Conservation (phyloP, 2,329 filamentous ascomycete genomes). For the Arthrobotrys entomopaga region DNA sequence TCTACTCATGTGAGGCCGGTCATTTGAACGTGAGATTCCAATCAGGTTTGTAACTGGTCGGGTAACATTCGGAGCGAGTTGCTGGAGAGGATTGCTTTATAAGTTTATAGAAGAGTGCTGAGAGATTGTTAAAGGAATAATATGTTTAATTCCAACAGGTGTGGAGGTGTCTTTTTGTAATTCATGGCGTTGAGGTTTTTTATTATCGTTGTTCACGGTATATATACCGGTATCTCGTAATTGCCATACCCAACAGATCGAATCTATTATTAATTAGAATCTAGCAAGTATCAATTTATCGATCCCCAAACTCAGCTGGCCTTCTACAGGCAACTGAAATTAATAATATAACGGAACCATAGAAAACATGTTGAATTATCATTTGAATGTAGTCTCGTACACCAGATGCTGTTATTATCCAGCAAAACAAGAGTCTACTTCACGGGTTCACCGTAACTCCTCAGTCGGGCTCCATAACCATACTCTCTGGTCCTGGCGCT, state of each 20-base stretch:
- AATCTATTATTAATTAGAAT: constrained; percentile 40
- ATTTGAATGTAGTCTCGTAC: too few relatives aligned
- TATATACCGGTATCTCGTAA: constrained; percentile 28
- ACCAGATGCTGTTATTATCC: too few relatives aligned
- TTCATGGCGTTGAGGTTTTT: constrained; percentile 21
- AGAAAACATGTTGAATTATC: too few relatives aligned
- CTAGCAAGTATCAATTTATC: too few relatives aligned
- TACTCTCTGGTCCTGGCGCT: neutral
- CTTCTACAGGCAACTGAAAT: too few relatives aligned
- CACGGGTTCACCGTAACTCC: too few relatives aligned
- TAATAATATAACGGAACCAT: too few relatives aligned
- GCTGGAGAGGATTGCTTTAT: constrained; percentile 25
- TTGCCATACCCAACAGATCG: constrained; percentile 34
- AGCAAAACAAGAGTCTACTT: too few relatives aligned
- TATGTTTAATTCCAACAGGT: constrained; percentile 31
- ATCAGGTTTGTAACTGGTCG: constrained; percentile 34
- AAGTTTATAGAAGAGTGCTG: constrained; percentile 25
- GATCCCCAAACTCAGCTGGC: too few relatives aligned
- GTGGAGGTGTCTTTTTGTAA: constrained; percentile 35
- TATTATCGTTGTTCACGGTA: constrained; percentile 7
- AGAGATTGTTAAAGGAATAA: constrained; percentile 40
- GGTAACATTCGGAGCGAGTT: constrained; percentile 16
- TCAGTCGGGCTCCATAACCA: neutral
- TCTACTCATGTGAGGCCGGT: constrained; percentile 36
- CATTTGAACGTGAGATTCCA: constrained; percentile 31